Conservation (phyloP, 164 flowering plant species). For the Piper longum region DNA sequence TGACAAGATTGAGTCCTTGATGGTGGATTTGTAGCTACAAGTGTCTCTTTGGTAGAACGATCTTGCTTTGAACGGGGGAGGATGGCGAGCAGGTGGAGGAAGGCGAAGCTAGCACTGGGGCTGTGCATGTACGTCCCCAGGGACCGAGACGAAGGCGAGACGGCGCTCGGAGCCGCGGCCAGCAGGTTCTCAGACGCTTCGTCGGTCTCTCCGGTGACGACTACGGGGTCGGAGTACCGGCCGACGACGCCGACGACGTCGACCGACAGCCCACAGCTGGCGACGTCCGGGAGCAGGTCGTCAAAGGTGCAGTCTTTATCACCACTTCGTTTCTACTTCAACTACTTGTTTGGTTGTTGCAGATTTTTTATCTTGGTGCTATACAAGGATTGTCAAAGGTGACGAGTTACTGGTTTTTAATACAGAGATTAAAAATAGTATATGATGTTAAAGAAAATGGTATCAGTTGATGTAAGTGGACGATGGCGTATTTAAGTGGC, state of each 20-base stretch:
- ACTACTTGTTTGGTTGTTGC: background rate
- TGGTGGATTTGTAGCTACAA: background rate
- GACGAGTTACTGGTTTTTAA: background rate
- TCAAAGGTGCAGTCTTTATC: constrained; percentile 38
- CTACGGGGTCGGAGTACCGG: constrained; percentile 4
- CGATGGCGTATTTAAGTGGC: no score
- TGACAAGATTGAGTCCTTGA: background rate
- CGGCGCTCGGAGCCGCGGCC: constrained; percentile 3
- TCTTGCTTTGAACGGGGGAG: background rate
- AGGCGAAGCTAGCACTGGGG: constrained; percentile 59
- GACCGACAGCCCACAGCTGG: constrained; percentile 33
- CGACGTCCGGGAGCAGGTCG: constrained; percentile 42
- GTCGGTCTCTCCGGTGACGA: constrained; percentile 22
- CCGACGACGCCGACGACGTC: constrained; percentile 13
- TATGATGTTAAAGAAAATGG: background rate
- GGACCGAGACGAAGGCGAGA: constrained; percentile 18
- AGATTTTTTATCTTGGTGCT: background rate
- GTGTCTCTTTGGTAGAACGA: background rate
- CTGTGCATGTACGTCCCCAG: constrained; percentile 44
- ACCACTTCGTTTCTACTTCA: background rate
- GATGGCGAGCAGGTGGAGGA: constrained; percentile 83
- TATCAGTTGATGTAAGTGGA: background rate
- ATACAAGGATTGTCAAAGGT: background rate
- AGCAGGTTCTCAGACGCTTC: constrained; percentile 29
- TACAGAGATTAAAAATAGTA: background rate